Evolutionary conservation across 257 asterid genomes (phyloP).

Genomic region (Nicotiana paniculata): DNA sequence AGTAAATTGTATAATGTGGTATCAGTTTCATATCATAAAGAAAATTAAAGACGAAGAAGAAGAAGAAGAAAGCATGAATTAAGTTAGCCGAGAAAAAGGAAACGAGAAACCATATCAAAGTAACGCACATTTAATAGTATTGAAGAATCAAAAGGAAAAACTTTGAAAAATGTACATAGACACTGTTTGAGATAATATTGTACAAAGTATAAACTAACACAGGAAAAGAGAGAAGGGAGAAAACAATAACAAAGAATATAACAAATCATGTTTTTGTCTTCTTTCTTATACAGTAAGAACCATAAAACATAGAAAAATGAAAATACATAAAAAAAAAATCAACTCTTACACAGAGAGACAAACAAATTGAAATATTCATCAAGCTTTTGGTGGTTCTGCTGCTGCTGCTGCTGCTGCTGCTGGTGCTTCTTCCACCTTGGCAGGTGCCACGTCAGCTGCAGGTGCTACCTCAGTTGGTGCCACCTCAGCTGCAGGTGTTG

Average conservation of each 20-base stretch:
- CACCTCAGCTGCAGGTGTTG: not conserved
- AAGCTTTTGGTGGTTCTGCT: slow-evolving; percentile 44
- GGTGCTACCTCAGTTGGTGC: not conserved
- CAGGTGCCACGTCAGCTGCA: slow-evolving; percentile 22
- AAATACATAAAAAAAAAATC: not conserved
- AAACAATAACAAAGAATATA: slow-evolving; percentile 23
- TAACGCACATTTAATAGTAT: not conserved
- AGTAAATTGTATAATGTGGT: not conserved
- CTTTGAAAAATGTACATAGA: not conserved
- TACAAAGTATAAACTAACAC: not conserved
- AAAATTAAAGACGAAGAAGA: not conserved
- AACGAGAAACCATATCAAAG: not conserved
- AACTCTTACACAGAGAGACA: slow-evolving; percentile 7
- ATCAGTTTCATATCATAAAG: not conserved
- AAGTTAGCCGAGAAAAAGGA: not conserved
- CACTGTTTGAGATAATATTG: not conserved
- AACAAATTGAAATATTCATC: slow-evolving; percentile 14
- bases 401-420: slow-evolving; percentile 11
- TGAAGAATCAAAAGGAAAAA: not conserved
- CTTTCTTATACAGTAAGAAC: slow-evolving; percentile 7
- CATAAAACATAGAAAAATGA: not conserved
- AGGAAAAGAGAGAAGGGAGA: not conserved
- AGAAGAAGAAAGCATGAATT: not conserved
- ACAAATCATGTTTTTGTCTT: slow-evolving; percentile 14
- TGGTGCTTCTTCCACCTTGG: slow-evolving; percentile 32